Base-by-base conservation (phyloP, 495 filamentous ascomycete genomes). In the Talaromyces ruber region DNA sequence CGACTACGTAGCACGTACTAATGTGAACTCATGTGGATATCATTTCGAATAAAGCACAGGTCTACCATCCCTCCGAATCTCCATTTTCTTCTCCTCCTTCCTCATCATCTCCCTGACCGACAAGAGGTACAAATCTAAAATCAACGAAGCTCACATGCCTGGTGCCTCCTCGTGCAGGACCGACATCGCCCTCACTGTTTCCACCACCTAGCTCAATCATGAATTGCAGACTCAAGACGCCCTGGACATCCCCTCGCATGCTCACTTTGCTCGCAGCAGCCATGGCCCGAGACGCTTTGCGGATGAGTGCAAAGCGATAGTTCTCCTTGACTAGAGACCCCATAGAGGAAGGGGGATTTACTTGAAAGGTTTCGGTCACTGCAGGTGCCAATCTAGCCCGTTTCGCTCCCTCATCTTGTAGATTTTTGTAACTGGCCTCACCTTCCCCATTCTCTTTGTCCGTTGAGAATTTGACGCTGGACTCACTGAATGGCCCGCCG, bases 151-250 rank as follows among this genome's bases (percentile, higher is more conserved):
- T 87, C 4, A 86, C 78, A 24, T 72, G 73, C 16, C 64, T 67
- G 7, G 66, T 24, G 6, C 45, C 50, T 12, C 64, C 68, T 43
- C 51, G 62, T 7, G 65, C 47, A 45, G 58, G 54, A 32, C 65
- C 66, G 11, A 67, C 45, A 16, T 69, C 50, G 9, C 67, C 66
- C 63, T 65, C 68, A 30, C 65, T 68, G 18, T 68, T 55, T 66
- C 69, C 32, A 58, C 66, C 70, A 62, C 87, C 84, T 14, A 89
- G 74, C 70, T 96, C 91, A 34, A 98, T 87, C 92, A 98, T 95
- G 66, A 98, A 96, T 72, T 98, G 94, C 68, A 98, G 76, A 72
- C 91, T 97, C 63, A 98, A 72, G 16, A 98, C 93, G 0, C 94
- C 94, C 71, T 92, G 88, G 11, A 81, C 78, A 76, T 98, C 94